phyloP scores from a whole-genome alignment of 1,284 basidiomycete species.

The Ustilago vetiveriae region DNA sequence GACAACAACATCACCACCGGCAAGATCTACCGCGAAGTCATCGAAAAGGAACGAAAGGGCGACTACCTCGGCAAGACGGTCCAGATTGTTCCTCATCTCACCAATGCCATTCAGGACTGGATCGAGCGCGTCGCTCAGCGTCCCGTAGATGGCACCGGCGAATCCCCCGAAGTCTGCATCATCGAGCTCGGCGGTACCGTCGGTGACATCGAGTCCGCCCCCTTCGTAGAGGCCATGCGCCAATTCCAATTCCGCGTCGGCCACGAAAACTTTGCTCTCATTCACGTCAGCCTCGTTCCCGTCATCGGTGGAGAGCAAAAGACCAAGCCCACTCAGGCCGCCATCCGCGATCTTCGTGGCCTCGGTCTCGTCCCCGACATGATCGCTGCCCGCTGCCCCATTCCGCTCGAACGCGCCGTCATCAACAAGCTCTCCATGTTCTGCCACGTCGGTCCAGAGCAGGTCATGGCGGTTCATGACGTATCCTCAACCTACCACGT shows the following conservation, averaged over 20 bases:
- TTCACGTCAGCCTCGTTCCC: constrained; percentile 97
- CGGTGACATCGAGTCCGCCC: constrained; percentile 94
- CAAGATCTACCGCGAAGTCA: constrained; percentile 96
- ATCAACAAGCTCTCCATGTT: constrained; percentile 99
- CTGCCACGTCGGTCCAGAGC: constrained; percentile 92
- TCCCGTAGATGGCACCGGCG: constrained; percentile 91
- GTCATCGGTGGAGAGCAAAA: constrained; percentile 99
- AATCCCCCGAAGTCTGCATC: constrained; percentile 95
- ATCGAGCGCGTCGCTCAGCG: constrained; percentile 92
- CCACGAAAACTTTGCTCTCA: constrained; percentile 93
- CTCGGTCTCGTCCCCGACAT: constrained; percentile 92
- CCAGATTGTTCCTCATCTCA: constrained; percentile 95
- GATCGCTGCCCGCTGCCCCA: constrained; percentile 85
- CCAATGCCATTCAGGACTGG: constrained; percentile 98
- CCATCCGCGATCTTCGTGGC: constrained; percentile 91
- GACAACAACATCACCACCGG: constrained; percentile 99
- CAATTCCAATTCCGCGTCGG: constrained; percentile 99
- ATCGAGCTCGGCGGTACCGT: constrained; percentile 96
- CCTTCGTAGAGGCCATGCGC: constrained; percentile 97
- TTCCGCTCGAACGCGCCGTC: constrained; percentile 79
- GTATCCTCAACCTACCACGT: constrained; percentile 98
- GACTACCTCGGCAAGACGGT: constrained; percentile 99
- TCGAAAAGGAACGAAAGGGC: constrained; percentile 95
- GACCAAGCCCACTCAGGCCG: constrained; percentile 98
- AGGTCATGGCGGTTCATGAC: constrained; percentile 96